These are phyloP conservation scores for Lumnitzera racemosa DNA, from an alignment of 345 rosid species.

Conservation along the genomic window DNA sequence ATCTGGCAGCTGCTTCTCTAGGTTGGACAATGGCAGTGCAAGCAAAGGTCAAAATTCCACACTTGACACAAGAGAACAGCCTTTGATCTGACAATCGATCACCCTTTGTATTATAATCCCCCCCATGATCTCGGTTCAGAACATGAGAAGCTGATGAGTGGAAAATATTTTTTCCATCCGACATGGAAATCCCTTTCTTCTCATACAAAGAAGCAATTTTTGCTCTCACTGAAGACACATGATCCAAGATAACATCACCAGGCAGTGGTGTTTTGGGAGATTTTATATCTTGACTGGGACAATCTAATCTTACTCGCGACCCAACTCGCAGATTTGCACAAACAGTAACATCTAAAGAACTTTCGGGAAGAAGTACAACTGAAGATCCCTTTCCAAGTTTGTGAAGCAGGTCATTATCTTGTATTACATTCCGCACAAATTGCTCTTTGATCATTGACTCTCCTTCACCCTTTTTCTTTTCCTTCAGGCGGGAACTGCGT, in stretches of 20 bases:
- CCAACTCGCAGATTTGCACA: constrained; percentile 67
- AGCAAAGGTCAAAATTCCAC: constrained; percentile 83
- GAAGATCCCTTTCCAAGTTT: constrained; percentile 76
- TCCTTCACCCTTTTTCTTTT: constrained; percentile 83
- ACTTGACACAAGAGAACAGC: constrained; percentile 81
- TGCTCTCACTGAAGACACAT: constrained; percentile 38
- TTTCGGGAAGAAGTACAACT: constrained; percentile 62
- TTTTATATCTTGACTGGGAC: constrained; percentile 27
- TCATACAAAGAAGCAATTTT: constrained; percentile 58
- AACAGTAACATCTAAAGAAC: constrained; percentile 64
- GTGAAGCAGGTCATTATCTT: constrained; percentile 60
- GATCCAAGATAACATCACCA: constrained; percentile 18
- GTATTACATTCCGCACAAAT: constrained; percentile 61
- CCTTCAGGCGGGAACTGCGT: constrained; percentile 87
- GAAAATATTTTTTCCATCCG: constrained; percentile 20
- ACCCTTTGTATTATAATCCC: constrained; percentile 22
- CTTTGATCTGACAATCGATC: constrained; percentile 76
- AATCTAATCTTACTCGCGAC: constrained; percentile 38
- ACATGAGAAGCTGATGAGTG: constrained; percentile 9
- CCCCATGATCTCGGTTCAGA: constrained; percentile 17
- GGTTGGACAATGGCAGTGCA: constrained; percentile 90
- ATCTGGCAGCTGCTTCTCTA: constrained; percentile 67
- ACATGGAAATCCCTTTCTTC: constrained; percentile 31
- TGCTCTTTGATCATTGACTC: constrained; percentile 73
- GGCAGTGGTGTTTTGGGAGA: constrained; percentile 30